Percentiles rank a stretch among this genome's conserved stretches.
Evolutionary conservation across 345 rosid genomes (phyloP).

Genomic region (Pseudoturritis turrita): DNA sequence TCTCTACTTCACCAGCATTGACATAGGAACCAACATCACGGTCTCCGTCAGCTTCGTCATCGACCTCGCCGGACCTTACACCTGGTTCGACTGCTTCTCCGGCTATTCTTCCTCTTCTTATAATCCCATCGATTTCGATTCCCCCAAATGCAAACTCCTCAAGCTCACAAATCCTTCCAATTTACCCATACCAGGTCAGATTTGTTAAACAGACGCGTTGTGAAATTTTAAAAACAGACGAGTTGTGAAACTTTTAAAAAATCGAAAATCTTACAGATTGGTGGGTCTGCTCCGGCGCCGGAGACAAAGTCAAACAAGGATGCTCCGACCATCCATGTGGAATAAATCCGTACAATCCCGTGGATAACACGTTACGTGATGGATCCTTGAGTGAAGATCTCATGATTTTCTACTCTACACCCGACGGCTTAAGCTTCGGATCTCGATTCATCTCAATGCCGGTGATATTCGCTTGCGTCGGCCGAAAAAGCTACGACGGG

Average conservation of each 20-base stretch:
- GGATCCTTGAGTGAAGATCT: conserved; percentile 35
- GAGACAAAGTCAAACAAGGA: too few relatives aligned
- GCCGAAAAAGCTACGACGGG: background rate
- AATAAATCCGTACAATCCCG: conserved; percentile 26
- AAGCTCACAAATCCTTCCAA: background rate
- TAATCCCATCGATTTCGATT: conserved; percentile 23
- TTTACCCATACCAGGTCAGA: conserved; percentile 22
- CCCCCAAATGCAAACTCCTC: conserved; percentile 25
- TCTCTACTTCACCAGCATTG: conserved; percentile 34
- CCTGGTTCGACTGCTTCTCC: conserved; percentile 48
- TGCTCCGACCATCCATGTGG: too few relatives aligned
- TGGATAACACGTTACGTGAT: background rate
- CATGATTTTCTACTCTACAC: background rate
- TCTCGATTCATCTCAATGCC: background rate
- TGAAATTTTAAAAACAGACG: too few relatives aligned
- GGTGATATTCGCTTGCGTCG: conserved; percentile 23
- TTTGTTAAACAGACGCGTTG: background rate
- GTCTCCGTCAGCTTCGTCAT: conserved; percentile 6
- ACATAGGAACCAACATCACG: conserved; percentile 17
- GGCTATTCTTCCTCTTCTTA: too few relatives aligned
- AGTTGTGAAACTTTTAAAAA: too few relatives aligned
- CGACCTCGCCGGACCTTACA: conserved; percentile 38
- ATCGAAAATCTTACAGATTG: too few relatives aligned
- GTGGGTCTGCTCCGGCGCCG: conserved; percentile 27
- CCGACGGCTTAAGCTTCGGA: conserved; percentile 14